A percentile compares a stretch with the other conserved stretches of the same genome.
phyloP scores from a whole-genome alignment of 106 monocot genomes.

The Dendrobium nobile region DNA sequence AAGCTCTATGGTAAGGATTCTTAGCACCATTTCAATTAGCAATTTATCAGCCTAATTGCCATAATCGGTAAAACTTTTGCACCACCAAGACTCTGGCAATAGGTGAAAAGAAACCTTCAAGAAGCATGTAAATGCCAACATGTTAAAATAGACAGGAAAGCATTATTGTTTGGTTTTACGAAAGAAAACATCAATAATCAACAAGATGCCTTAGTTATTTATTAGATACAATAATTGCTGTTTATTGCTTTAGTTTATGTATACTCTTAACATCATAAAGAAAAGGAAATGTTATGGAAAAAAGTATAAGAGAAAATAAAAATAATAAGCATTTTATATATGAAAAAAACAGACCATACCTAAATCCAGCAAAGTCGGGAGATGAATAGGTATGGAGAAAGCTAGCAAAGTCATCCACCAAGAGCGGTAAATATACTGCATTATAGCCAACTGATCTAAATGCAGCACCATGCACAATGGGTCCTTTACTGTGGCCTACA shows the following conservation, averaged over 20 bases:
- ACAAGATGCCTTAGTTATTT: not conserved
- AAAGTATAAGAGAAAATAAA: slow-evolving; percentile 1
- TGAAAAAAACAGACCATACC: slow-evolving; percentile 34
- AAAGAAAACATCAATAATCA: too few species aligned
- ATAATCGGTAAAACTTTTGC: not conserved
- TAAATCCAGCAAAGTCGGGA: slow-evolving; percentile 89
- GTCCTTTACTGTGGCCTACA: slow-evolving; percentile 80
- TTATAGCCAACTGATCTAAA: slow-evolving; percentile 61
- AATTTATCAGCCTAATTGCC: too few species aligned
- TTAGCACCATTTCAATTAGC: too few species aligned
- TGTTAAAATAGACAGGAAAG: not conserved
- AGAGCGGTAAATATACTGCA: slow-evolving; percentile 88
- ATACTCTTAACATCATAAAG: not conserved
- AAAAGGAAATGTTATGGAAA: not conserved
- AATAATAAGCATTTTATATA: not conserved
- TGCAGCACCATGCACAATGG: slow-evolving; percentile 68
- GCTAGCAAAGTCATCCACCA: slow-evolving; percentile 63
- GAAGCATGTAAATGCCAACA: not conserved
- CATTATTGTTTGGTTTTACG: not conserved
- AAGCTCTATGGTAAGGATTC: too few species aligned
- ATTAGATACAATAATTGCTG: not conserved
- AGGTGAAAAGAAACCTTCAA: not conserved
- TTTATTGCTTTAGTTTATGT: not conserved
- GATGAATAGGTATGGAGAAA: slow-evolving; percentile 77
- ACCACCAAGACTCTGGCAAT: not conserved